phyloP scores from a whole-genome alignment of 371 early-diverging fungal species.

The Mortierella sp. region DNA sequence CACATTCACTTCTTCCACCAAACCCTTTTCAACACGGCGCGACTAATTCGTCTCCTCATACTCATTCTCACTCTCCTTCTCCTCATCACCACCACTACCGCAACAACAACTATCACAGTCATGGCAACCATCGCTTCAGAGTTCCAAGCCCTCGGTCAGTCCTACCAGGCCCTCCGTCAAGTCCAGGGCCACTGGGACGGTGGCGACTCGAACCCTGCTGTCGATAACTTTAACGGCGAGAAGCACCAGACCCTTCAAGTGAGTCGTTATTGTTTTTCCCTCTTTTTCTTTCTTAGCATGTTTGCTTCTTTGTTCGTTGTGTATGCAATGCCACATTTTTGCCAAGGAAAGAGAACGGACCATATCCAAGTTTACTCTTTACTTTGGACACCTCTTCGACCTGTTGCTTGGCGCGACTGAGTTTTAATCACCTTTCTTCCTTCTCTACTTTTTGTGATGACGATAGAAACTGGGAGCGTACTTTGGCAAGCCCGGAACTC shows the following conservation, averaged over 20 bases:
- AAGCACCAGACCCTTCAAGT: slow-evolving; percentile 68
- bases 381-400: neutral
- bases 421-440: neutral
- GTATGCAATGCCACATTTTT: neutral
- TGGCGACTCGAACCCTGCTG: slow-evolving; percentile 62
- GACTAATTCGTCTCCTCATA: neutral
- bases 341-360: neutral
- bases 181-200: slow-evolving; percentile 70
- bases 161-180: slow-evolving; percentile 61
- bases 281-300: neutral
- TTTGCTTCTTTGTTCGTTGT: neutral
- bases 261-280: neutral
- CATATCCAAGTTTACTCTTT: no score
- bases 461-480: slow-evolving; percentile 60
- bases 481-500: slow-evolving; percentile 62
- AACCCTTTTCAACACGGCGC: neutral
- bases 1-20: neutral
- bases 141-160: slow-evolving; percentile 56
- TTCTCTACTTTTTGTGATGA: neutral
- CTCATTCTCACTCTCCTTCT: neutral
- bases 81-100: neutral
- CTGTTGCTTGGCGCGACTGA: neutral
- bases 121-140: slow-evolving; percentile 53
- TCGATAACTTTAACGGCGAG: slow-evolving; percentile 68
- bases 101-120: neutral